A percentile compares a stretch with the other conserved stretches of the same genome.
Conservation (phyloP, 2,329 filamentous ascomycete species). For the Chaetomium sp. region DNA sequence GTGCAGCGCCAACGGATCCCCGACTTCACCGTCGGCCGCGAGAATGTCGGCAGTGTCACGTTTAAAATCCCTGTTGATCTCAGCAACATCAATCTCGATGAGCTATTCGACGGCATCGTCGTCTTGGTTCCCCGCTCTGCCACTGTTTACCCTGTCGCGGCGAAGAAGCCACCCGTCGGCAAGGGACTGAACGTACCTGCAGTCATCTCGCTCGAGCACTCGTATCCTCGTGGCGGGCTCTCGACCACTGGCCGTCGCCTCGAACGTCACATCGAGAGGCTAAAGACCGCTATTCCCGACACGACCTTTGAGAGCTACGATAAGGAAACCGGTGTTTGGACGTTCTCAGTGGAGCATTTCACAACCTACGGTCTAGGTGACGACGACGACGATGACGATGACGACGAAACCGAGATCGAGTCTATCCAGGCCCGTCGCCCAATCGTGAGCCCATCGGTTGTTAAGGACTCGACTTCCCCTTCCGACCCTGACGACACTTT, state of each 20-base stretch:
- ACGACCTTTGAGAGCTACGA: constrained; percentile 85
- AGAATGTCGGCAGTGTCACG: constrained; percentile 76
- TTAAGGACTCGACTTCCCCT: constrained; percentile 39
- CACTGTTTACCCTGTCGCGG: constrained; percentile 79
- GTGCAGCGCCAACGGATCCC: constrained; percentile 74
- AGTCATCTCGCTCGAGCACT: constrained; percentile 84
- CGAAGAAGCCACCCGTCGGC: constrained; percentile 79
- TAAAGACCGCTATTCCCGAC: constrained; percentile 71
- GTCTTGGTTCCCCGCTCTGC: constrained; percentile 75
- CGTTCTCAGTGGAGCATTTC: constrained; percentile 92
- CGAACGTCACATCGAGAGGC: constrained; percentile 78
- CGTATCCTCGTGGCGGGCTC: constrained; percentile 74
- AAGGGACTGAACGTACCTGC: constrained; percentile 92
- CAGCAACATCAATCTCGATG: constrained; percentile 73
- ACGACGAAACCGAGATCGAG: constrained; percentile 68
- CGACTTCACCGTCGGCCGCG: constrained; percentile 79
- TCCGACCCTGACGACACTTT: constrained; percentile 59
- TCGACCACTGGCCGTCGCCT: constrained; percentile 67
- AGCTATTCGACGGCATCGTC: constrained; percentile 77
- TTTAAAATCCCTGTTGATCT: constrained; percentile 86
- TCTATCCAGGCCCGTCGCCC: constrained; percentile 43
- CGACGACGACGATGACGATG: constrained; percentile 72
- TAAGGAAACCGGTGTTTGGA: constrained; percentile 79
- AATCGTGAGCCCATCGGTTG: constrained; percentile 29
- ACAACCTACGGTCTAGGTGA: constrained; percentile 91